phyloP scores from a whole-genome alignment of 495 filamentous ascomycete genomes.

The Pyrenula aspistea region DNA sequence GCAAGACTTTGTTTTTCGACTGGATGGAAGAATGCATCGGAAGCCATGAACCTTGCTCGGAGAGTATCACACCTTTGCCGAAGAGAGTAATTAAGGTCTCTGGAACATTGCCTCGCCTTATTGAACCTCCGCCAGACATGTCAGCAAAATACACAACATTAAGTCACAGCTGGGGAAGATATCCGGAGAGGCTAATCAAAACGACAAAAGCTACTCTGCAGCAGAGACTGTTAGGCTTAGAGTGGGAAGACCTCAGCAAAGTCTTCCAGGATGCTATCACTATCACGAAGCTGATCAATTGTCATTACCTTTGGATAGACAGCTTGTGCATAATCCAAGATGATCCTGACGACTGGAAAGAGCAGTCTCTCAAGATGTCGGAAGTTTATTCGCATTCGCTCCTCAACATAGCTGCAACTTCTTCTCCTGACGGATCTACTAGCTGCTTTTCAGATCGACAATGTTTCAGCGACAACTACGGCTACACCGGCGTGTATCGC shows the following conservation, averaged over 20 bases:
- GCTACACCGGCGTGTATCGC: neutral
- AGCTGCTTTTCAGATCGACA: neutral
- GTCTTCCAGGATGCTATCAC: slow-evolving; percentile 15
- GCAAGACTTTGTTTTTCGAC: neutral
- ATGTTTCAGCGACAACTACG: neutral
- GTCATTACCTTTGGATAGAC: slow-evolving; percentile 16
- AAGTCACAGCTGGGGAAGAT: slow-evolving; percentile 7
- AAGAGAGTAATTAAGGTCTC: neutral
- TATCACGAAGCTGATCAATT: slow-evolving; percentile 7
- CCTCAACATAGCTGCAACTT: slow-evolving; percentile 19
- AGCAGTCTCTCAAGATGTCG: slow-evolving; percentile 12
- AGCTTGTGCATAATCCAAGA: slow-evolving; percentile 19
- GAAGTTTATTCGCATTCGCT: slow-evolving; percentile 24
- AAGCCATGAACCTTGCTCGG: neutral
- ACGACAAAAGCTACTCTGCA: slow-evolving; percentile 1
- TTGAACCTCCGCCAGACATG: neutral
- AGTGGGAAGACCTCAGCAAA: slow-evolving; percentile 6
- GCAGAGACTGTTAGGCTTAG: slow-evolving; percentile 2
- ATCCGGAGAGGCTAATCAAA: neutral
- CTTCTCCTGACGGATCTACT: neutral
- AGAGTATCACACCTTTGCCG: neutral
- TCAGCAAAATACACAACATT: slow-evolving; percentile 2
- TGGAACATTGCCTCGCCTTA: neutral
- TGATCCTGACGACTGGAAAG: slow-evolving; percentile 10
- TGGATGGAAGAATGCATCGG: neutral